Evolutionary conservation across 257 asterid species (phyloP).

Genomic region (Solanum piurae): DNA sequence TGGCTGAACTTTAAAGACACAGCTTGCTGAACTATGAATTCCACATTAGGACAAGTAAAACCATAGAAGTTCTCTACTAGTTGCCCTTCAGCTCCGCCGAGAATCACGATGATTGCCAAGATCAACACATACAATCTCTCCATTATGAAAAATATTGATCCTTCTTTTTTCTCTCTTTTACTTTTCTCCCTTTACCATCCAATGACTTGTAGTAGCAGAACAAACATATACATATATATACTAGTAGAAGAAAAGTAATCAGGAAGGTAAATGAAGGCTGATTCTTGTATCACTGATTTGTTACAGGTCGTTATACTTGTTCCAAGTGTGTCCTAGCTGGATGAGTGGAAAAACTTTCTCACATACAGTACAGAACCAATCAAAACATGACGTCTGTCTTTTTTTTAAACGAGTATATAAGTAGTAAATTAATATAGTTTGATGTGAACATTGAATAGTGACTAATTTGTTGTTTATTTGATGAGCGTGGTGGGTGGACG

Average conservation of each 20-base stretch:
- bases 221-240: background rate
- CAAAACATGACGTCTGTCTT: background rate
- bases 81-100: constrained; percentile 31
- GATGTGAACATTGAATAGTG: background rate
- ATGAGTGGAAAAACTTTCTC: background rate
- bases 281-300: background rate
- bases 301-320: background rate
- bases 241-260: background rate
- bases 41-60: constrained; percentile 46
- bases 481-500: background rate
- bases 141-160: constrained; percentile 3
- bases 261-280: background rate
- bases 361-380: background rate
- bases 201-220: background rate
- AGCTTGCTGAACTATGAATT: constrained; percentile 30
- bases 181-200: background rate
- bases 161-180: background rate
- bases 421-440: background rate
- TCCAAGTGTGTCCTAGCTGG: background rate
- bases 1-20: constrained; percentile 32
- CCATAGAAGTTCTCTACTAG: constrained; percentile 38
- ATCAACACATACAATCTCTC: constrained; percentile 15
- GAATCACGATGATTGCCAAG: constrained; percentile 1
- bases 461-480: background rate
- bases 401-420: background rate